Evolutionary conservation across 2,329 filamentous ascomycete genomes (phyloP), one percentile per base, ranked within the genome.

Genomic region (Herpotrichia juniperi): DNA sequence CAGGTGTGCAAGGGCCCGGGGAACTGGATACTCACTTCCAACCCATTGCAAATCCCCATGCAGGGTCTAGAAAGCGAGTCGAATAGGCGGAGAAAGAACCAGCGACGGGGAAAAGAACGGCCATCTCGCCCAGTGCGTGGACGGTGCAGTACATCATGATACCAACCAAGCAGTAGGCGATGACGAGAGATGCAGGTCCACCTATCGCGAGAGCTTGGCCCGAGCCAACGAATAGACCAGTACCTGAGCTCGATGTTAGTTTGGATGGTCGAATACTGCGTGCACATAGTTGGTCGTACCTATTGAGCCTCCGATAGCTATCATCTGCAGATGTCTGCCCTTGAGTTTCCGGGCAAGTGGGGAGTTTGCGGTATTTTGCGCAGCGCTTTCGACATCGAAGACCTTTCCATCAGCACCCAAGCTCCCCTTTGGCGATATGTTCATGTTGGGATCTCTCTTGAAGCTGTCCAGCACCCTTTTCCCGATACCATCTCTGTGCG

Each of bases 11-110:
- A 35, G 22, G 47, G 50, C 43, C 50, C 53, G 55, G 51, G 25
- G 24, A 46, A 34, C 32, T 37, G 46, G 55, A 53, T 30, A 63
- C 62, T 59, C 46, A 66, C 62, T 96, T 96, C 91, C 91, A 96
- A 14, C 91, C 92, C 90, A 96, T 96, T 42, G 91, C 90, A 68
- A 96, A 96, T 0, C 92, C 92, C 91, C 91, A 96, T 0, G 93
- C 93, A 1, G 93, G 93, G 67, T 97, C 92, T 16, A 97, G 75
- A 66, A 97, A 97, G 16, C 93, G 86, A 25, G 91, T 96, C 16
- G 93, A 94, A 76, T 93, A 97, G 7, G 91, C 87, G 1, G 91
- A 91, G 70, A 97, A 97, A 2, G 92, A 96, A 50, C 93, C 93
- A 19, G 93, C 90, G 21, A 97, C 89, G 3, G 93, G 93, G 63